phyloP scores from a whole-genome alignment of 1,284 basidiomycete species.

The Agroathelia rolfsii region DNA sequence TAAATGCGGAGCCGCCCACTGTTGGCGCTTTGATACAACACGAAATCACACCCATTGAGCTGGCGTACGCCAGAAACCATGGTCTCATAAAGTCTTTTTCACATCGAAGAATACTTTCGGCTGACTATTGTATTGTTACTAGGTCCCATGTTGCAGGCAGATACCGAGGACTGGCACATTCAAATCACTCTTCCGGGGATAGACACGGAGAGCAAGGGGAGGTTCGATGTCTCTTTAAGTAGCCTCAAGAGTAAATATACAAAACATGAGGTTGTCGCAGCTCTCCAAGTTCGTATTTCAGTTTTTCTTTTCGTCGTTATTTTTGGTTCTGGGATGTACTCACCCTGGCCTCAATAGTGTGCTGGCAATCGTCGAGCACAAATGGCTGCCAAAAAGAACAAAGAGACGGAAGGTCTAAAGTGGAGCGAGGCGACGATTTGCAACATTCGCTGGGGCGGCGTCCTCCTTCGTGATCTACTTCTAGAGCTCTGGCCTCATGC shows the following conservation, averaged over 20 bases:
- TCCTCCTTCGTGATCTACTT: conserved; percentile 44
- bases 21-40: conserved; percentile 17
- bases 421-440: conserved; percentile 57
- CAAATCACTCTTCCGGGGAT: conserved; percentile 11
- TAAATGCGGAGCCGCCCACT: conserved; percentile 19
- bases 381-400: conserved; percentile 50
- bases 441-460: conserved; percentile 54
- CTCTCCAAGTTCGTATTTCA: conserved; percentile 37
- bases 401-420: conserved; percentile 29
- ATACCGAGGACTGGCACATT: conserved; percentile 13
- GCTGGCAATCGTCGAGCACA: conserved; percentile 59
- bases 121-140: conserved; percentile 3
- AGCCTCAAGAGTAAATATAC: conserved; percentile 35
- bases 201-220: conserved; percentile 13
- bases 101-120: not conserved
- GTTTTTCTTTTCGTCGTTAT: not conserved
- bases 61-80: conserved; percentile 20
- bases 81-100: conserved; percentile 15
- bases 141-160: conserved; percentile 17
- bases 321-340: not conserved
- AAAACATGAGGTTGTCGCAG: conserved; percentile 39
- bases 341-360: conserved; percentile 30
- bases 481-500: no score
- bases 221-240: conserved; percentile 10
- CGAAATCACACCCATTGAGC: conserved; percentile 15